These are phyloP conservation scores for Dendrocalamus latiflorus DNA, from an alignment of 202 grass and related monocot genomes.

Conservation along the genomic window DNA sequence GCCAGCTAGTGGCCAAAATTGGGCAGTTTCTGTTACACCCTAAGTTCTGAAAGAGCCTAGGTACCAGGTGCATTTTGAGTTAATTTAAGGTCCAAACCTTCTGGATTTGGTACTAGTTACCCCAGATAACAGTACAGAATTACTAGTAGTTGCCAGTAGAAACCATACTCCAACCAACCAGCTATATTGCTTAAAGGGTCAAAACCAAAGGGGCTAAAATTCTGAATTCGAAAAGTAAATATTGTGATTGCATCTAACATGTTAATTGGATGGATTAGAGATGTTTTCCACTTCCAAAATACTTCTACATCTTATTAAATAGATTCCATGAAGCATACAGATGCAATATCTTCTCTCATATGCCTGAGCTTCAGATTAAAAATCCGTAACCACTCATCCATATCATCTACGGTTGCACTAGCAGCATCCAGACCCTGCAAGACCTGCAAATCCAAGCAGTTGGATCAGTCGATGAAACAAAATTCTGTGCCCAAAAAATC, in stretches of 20 bases:
- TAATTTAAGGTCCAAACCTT: neutral
- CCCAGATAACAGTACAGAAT: neutral
- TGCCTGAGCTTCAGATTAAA: slow-evolving; percentile 98
- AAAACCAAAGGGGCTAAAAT: slow-evolving; percentile 3
- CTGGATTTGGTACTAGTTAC: neutral
- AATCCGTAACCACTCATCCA: slow-evolving; percentile 96
- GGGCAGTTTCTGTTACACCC: neutral
- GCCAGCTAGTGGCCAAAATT: neutral
- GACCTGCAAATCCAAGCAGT: slow-evolving; percentile 57
- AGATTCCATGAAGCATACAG: slow-evolving; percentile 51
- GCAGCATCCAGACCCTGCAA: slow-evolving; percentile 88
- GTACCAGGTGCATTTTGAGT: neutral
- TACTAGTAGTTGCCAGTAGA: neutral
- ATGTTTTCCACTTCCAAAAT: neutral
- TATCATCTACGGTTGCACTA: slow-evolving; percentile 79
- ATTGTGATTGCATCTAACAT: neutral
- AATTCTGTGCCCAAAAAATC: neutral
- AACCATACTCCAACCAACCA: slow-evolving; percentile 4
- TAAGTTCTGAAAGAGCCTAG: neutral
- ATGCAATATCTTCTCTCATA: slow-evolving; percentile 99
- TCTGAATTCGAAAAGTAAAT: slow-evolving; percentile 5
- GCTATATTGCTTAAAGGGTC: neutral
- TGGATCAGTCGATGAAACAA: slow-evolving; percentile 26
- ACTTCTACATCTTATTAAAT: slow-evolving; percentile 15
- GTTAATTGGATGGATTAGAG: neutral